Base-by-base conservation (phyloP, 176 grass and related monocot genomes). In the Chloris gayana region DNA sequence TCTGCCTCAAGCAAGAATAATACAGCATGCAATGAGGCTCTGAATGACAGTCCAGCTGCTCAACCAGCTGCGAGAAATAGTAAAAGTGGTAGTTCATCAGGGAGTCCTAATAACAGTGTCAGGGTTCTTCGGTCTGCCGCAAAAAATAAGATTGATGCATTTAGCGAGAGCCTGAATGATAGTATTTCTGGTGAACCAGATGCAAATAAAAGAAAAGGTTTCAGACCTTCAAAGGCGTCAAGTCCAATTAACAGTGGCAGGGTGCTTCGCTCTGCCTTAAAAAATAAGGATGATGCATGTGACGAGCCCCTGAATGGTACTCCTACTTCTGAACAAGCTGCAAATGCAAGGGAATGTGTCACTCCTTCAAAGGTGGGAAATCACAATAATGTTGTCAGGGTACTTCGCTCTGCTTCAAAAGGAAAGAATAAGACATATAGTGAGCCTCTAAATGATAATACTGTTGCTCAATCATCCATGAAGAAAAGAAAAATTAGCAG, bases 341-440 rank as follows among this genome's bases (percentile, higher is more conserved):
- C 37, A 29, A 82, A 76, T 29, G 64, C 39, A 83, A 77, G 49
- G 42, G 85, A 79, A 76, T 79, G 46, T 66, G 83, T 59, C 41
- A 88, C 46, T 39, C 68, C 86, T 51, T 84, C 84, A 74, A 93
- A 54, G 62, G 71, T 45, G 69, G 83, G 8, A 25, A 58, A 31
- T 51, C 30, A 44, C 62, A 54, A 65, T 35, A 80, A 4, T 34
- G 56, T 47, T 77, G 82, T 71, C 17, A 91, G 86, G 82, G 80
- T 88, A 57, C 88, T 87, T 80, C 79, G 88, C 67, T 91, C 92
- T 70, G 85, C 61, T 32, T 89, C 76, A 18, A 87, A 93, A 69
- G 67, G 73, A 15, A 87, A 87, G 42, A 75, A 73, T 69, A 76
- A 90, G 75, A 71, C 42, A 70, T 60, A 33, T 65, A 58, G 53